Evolutionary conservation across 768 basidiomycete species (phyloP), one percentile per base, ranked within the genome.

Genomic region (Lyophyllum semitale): DNA sequence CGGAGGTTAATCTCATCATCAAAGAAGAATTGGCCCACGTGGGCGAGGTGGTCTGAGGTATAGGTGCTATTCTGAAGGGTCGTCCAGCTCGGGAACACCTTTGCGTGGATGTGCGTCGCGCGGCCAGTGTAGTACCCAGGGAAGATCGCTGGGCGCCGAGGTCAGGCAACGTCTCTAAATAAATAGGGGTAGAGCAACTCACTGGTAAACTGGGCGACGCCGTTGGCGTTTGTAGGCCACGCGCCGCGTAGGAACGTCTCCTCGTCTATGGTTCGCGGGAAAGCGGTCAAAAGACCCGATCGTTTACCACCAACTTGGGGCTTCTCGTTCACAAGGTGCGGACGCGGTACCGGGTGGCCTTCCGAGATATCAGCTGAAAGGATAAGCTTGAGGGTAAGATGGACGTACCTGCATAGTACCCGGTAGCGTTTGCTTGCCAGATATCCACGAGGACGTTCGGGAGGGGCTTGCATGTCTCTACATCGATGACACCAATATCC

Each of bases 401-500:
- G n/a, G 37, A 38, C 66, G 13, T 43, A 74, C 79, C 80, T n/a
- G 81, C 77, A 54, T 84, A 84, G 49, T 70, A 70, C 0, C 82
- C 82, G 0, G 82, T 84, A 6, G 82, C 77, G 56, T 84, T 84
- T 3, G 81, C 80, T 58, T 81, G 79, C 82, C 82, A 84, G 40
- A 84, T 78, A 55, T 84, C 82, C 3, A 84, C 81, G n/a, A 84
- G 71, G 30, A 81, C 79, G 50, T 84, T 80, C 0, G 81, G 80
- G 0, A 82, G 69, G 4, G 82, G 81, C 55, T 76, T 67, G 67
- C 82, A 84, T 15, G 82, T 83, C 57, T 84, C 77, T 0, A 84
- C 77, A 50, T 84, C 82, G 22, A 84, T 81, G 0, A 84, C 82
- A 9, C 82, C 82, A 22, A 84, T 82, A 53, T 84, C 81, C 17